phyloP scores from a whole-genome alignment of 139 green algal genomes.

The Chlorella sp. region DNA sequence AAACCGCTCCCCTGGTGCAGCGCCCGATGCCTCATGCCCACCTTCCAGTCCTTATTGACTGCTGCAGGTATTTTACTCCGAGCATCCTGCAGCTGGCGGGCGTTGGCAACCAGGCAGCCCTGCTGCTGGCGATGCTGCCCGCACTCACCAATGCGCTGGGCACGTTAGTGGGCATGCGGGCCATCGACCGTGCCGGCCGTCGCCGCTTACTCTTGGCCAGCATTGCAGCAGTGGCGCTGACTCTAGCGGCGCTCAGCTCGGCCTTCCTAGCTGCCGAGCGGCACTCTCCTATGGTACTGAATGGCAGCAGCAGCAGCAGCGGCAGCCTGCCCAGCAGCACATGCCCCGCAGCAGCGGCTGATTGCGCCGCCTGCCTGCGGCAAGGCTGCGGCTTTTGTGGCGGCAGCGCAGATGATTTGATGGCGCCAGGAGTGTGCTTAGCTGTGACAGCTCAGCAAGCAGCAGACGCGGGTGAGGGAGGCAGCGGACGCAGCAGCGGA shows the following conservation, averaged over 20 bases:
- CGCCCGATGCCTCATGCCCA: neutral
- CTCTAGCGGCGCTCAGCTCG: conserved; percentile 47
- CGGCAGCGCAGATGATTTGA: neutral
- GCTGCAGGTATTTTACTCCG: conserved; percentile 71
- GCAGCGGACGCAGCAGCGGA: neutral
- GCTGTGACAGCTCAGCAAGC: neutral
- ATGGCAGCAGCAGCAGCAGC: neutral
- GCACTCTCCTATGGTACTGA: conserved; percentile 44
- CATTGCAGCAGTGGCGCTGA: conserved; percentile 47
- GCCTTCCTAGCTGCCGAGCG: conserved; percentile 50
- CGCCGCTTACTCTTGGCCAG: conserved; percentile 64
- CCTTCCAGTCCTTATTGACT: neutral
- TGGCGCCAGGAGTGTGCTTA: conserved; percentile 51
- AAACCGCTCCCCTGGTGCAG: too few relatives aligned
- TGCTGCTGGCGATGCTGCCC: conserved; percentile 66
- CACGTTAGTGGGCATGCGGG: conserved; percentile 57
- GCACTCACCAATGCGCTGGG: conserved; percentile 67
- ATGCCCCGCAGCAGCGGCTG: neutral
- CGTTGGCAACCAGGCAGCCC: conserved; percentile 59
- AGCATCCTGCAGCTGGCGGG: conserved; percentile 76
- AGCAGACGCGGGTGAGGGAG: neutral
- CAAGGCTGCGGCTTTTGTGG: conserved; percentile 55
- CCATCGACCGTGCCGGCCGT: conserved; percentile 58
- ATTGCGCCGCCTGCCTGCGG: conserved; percentile 39
- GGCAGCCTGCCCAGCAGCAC: neutral